A percentile compares a stretch with the other conserved stretches of the same genome.
These are phyloP conservation scores for Fonsecaea multimorphosa DNA, from an alignment of 2,329 filamentous ascomycete genomes.

Conservation along the genomic window DNA sequence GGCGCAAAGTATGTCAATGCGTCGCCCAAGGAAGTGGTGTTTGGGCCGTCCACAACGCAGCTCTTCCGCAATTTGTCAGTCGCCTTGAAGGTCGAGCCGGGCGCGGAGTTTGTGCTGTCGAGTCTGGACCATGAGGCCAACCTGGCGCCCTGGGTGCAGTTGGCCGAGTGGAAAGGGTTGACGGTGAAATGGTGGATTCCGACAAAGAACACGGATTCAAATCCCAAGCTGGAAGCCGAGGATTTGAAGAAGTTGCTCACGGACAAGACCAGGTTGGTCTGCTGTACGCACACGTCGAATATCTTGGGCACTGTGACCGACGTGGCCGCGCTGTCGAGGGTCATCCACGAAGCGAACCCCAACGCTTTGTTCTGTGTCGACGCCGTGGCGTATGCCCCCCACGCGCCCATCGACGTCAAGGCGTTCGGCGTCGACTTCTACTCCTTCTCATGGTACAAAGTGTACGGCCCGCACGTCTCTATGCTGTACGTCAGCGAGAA, in stretches of 20 bases:
- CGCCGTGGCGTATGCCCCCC: constrained; percentile 77
- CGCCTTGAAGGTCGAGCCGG: constrained; percentile 59
- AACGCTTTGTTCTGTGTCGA: constrained; percentile 73
- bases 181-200: constrained; percentile 74
- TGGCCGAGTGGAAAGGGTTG: constrained; percentile 67
- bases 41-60: constrained; percentile 77
- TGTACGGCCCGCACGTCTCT: constrained; percentile 77
- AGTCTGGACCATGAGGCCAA: constrained; percentile 80
- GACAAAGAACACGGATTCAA: constrained; percentile 58
- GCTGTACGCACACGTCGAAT: constrained; percentile 74
- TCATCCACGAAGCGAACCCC: constrained; percentile 52
- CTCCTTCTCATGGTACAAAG: constrained; percentile 81
- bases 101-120: constrained; percentile 73
- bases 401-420: constrained; percentile 71
- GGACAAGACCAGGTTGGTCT: constrained; percentile 70
- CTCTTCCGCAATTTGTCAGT: constrained; percentile 73
- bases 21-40: constrained; percentile 68
- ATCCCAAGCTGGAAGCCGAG: constrained; percentile 64
- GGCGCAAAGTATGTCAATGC: constrained; percentile 76
- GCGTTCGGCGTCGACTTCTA: constrained; percentile 76
- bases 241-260: constrained; percentile 66
- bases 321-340: constrained; percentile 45
- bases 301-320: constrained; percentile 72
- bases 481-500: constrained; percentile 69
- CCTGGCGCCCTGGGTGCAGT: constrained; percentile 73